Conservation (phyloP, 257 asterid species). For the Catharanthus roseus region DNA sequence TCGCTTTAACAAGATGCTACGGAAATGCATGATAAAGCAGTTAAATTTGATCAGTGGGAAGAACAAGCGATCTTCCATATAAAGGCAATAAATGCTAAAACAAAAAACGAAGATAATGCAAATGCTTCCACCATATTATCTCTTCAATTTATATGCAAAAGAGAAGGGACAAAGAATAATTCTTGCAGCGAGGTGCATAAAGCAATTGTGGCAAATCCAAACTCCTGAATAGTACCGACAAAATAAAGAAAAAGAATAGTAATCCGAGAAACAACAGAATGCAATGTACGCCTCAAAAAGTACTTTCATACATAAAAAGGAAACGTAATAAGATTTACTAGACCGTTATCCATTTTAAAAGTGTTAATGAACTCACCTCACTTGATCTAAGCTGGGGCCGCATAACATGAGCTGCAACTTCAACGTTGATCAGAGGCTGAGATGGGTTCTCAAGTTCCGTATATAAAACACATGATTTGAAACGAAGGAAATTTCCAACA, state of each 20-base stretch:
- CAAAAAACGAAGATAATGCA: background rate
- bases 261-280: background rate
- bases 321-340: background rate
- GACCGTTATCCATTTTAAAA: background rate
- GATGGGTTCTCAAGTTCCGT: conserved; percentile 61
- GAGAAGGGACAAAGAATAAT: too few relatives aligned
- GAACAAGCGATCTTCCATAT: background rate
- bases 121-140: background rate
- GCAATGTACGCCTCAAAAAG: background rate
- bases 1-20: background rate
- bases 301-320: background rate
- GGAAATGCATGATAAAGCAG: background rate
- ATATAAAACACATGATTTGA: conserved; percentile 78
- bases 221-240: background rate
- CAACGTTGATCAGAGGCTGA: conserved; percentile 74
- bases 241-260: background rate
- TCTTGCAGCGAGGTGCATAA: too few relatives aligned
- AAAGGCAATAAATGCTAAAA: background rate
- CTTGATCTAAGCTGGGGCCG: conserved; percentile 79
- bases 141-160: background rate
- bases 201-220: too few relatives aligned
- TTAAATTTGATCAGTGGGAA: background rate
- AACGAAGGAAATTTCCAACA: conserved; percentile 87
- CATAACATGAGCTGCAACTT: conserved; percentile 87
- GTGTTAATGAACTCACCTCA: conserved; percentile 46